Percentiles rank a stretch among this genome's conserved stretches.
Conservation (phyloP, 306 rosid species). For the Benincasa hispida region DNA sequence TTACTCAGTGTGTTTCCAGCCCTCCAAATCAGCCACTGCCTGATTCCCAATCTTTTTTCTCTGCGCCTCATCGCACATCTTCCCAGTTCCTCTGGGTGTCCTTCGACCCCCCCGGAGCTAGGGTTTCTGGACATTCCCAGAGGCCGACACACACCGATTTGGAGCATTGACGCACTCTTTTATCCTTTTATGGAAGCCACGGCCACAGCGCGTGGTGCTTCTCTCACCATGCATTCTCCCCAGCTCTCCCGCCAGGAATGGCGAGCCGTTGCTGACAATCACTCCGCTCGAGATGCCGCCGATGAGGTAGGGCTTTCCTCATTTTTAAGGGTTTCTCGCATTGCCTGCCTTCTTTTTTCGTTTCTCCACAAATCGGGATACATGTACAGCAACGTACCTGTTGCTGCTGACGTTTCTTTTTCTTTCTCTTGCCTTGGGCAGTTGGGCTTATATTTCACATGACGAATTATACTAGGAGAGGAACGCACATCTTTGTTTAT, state of each 20-base stretch:
- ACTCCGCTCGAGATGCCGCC: constrained; percentile 43
- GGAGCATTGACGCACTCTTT: constrained; percentile 13
- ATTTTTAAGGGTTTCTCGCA: neutral
- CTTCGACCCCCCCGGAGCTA: neutral
- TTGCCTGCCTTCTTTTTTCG: neutral
- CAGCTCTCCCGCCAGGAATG: constrained; percentile 59
- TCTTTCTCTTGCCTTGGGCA: neutral
- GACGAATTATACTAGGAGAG: neutral
- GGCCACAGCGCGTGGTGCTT: constrained; percentile 49
- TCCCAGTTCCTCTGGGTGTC: neutral
- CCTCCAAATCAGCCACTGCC: neutral
- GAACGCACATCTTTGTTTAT: neutral
- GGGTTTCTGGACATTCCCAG: constrained; percentile 7
- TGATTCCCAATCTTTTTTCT: neutral
- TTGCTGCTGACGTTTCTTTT: neutral
- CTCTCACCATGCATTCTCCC: constrained; percentile 40
- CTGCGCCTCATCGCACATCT: neutral
- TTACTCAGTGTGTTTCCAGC: neutral
- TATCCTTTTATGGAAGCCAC: constrained; percentile 62
- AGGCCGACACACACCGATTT: neutral
- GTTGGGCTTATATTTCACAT: neutral
- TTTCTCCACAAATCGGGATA: neutral
- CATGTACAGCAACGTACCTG: neutral
- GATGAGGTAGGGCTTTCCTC: constrained; percentile 49
- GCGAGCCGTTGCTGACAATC: constrained; percentile 82